Percentiles rank a stretch among this genome's conserved stretches.
Conservation (phyloP, 2,329 filamentous ascomycete species). For the Pseudogymnoascus sp. region DNA sequence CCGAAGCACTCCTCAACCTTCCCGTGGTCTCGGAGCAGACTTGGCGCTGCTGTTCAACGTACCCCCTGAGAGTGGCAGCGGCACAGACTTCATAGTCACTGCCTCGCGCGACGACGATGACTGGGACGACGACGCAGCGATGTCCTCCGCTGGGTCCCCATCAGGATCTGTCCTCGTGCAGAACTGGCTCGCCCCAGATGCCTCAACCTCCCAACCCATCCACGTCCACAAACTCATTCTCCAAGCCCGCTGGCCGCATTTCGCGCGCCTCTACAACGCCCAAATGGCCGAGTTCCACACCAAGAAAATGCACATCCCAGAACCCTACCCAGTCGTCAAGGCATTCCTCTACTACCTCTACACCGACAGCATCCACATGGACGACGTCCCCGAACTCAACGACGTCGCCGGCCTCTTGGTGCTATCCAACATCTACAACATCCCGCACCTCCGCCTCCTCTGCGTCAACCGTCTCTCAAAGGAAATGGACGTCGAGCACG, state of each 20-base stretch:
- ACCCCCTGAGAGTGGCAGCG: conserved; percentile 74
- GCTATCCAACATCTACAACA: conserved; percentile 97
- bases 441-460: conserved; percentile 82
- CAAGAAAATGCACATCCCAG: conserved; percentile 95
- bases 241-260: conserved; percentile 93
- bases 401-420: conserved; percentile 92
- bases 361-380: conserved; percentile 74
- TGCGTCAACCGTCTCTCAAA: conserved; percentile 85
- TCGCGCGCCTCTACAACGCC: conserved; percentile 80
- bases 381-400: conserved; percentile 56
- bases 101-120: conserved; percentile 74
- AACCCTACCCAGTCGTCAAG: conserved; percentile 88
- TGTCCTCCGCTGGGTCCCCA: conserved; percentile 33
- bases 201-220: conserved; percentile 71
- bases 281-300: conserved; percentile 98
- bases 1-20: conserved; percentile 42
- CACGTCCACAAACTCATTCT: conserved; percentile 93
- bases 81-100: conserved; percentile 85
- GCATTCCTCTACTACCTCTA: conserved; percentile 96
- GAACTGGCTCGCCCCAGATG: conserved; percentile 54
- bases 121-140: conserved; percentile 52
- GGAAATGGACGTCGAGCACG: conserved; percentile 89
- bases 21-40: conserved; percentile 71
- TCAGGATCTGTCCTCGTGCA: conserved; percentile 7
- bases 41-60: conserved; percentile 82